phyloP scores from a whole-genome alignment of 805 yeast species.

The Candida morakotiae region DNA sequence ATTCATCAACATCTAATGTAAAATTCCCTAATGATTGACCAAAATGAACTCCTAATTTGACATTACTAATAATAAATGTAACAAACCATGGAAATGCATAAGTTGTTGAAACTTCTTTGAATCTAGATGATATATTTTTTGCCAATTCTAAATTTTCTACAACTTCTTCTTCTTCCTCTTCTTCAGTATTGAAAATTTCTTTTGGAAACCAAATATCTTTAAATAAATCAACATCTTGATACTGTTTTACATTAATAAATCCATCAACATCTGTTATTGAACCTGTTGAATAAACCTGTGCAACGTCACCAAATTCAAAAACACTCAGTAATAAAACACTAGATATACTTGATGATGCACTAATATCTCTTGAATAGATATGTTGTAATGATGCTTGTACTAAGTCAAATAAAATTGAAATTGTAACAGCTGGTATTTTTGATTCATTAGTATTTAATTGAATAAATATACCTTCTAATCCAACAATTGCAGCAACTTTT shows the following conservation, averaged over 20 bases:
- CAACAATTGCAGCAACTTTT: slow-evolving; percentile 81
- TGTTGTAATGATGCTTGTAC: slow-evolving; percentile 78
- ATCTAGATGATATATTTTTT: slow-evolving; percentile 40
- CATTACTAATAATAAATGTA: slow-evolving; percentile 50
- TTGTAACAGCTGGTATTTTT: slow-evolving; percentile 35
- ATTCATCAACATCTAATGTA: slow-evolving; percentile 47
- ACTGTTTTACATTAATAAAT: slow-evolving; percentile 73
- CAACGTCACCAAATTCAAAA: slow-evolving; percentile 37
- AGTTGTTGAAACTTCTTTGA: slow-evolving; percentile 57
- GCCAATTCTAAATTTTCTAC: slow-evolving; percentile 15
- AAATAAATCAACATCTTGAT: slow-evolving; percentile 82
- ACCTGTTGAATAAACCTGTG: slow-evolving; percentile 47
- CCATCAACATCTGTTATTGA: slow-evolving; percentile 53
- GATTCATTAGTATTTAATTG: slow-evolving; percentile 50
- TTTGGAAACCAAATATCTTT: slow-evolving; percentile 75
- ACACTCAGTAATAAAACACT: slow-evolving; percentile 47
- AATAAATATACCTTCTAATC: slow-evolving; percentile 63
- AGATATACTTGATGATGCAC: slow-evolving; percentile 59
- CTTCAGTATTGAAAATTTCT: slow-evolving; percentile 5
- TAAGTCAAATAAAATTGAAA: slow-evolving; percentile 47
- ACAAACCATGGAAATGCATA: slow-evolving; percentile 73
- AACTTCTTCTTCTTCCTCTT: neutral
- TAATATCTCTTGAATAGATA: slow-evolving; percentile 82
- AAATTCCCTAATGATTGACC: slow-evolving; percentile 81
- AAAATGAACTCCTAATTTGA: slow-evolving; percentile 60